Conservation (phyloP, 2,329 filamentous ascomycete genomes). For the Trichoderma citrinoviride region DNA sequence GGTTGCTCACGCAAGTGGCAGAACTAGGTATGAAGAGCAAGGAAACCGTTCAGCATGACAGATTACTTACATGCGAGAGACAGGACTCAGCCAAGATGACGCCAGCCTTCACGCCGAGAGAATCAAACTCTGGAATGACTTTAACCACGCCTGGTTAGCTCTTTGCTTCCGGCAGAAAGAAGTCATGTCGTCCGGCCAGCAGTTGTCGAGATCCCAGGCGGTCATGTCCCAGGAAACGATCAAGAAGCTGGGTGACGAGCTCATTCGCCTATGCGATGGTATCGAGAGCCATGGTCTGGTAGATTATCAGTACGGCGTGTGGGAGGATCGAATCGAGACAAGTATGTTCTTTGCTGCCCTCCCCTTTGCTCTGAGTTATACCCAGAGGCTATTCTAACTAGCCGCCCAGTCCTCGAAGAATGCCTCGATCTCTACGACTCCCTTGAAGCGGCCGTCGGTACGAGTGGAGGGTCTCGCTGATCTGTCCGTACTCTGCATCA, state of each 20-base stretch:
- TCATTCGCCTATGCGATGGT: conserved; percentile 78
- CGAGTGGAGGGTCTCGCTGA: conserved; percentile 30
- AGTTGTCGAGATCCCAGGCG: conserved; percentile 56
- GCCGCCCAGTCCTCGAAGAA: conserved; percentile 37
- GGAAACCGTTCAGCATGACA: background rate
- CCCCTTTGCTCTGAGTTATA: background rate
- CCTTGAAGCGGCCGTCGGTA: conserved; percentile 35
- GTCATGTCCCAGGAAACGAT: conserved; percentile 68
- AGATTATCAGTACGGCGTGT: conserved; percentile 95
- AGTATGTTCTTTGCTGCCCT: conserved; percentile 54
- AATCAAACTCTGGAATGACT: conserved; percentile 85
- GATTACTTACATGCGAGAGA: conserved; percentile 23
- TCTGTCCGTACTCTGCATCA: background rate
- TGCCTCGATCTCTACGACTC: conserved; percentile 48
- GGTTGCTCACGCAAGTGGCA: conserved; percentile 54
- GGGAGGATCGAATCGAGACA: conserved; percentile 86
- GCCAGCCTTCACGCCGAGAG: conserved; percentile 70
- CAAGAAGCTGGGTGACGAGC: conserved; percentile 75
- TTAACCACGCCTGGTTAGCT: conserved; percentile 88
- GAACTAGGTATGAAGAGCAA: conserved; percentile 50
- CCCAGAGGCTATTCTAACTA: background rate
- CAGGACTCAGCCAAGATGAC: conserved; percentile 84
- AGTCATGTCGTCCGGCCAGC: conserved; percentile 59
- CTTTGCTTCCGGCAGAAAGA: conserved; percentile 83
- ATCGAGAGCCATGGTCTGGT: conserved; percentile 91